These are phyloP conservation scores for Leccinellum luteum DNA, from an alignment of 768 basidiomycete species.

Conservation along the genomic window DNA sequence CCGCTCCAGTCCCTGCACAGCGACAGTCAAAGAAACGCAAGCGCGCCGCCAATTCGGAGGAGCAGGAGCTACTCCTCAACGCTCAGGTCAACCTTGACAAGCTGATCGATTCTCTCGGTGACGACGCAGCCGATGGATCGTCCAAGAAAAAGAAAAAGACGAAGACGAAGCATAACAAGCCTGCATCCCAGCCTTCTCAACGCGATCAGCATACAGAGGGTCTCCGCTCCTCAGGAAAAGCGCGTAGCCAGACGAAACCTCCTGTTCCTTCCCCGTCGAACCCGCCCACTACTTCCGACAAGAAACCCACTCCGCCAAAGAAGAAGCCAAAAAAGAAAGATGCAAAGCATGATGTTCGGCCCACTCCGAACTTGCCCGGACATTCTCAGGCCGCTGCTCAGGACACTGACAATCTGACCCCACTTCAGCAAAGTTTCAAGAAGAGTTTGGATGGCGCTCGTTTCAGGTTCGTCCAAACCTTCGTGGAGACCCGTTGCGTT, in stretches of 20 bases:
- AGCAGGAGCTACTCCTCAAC: conserved; percentile 34
- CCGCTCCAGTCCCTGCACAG: conserved; percentile 38
- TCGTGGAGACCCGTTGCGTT: neutral
- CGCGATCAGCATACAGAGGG: conserved; percentile 5
- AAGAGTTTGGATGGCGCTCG: conserved; percentile 81
- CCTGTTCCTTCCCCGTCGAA: conserved; percentile 7
- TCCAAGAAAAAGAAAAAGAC: conserved; percentile 19
- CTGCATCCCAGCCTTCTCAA: conserved; percentile 4
- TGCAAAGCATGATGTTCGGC: conserved; percentile 16
- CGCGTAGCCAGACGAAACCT: conserved; percentile 5
- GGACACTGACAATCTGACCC: conserved; percentile 47
- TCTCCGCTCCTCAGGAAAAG: neutral
- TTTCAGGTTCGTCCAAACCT: conserved; percentile 55
- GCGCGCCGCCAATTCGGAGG: conserved; percentile 42
- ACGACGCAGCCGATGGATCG: conserved; percentile 28
- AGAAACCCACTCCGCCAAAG: conserved; percentile 2
- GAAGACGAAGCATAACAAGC: conserved; percentile 4
- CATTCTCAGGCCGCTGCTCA: conserved; percentile 9
- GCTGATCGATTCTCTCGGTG: conserved; percentile 48
- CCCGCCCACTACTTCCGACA: conserved; percentile 8
- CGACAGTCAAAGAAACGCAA: conserved; percentile 46
- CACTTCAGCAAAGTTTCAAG: conserved; percentile 76
- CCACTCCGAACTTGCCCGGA: conserved; percentile 17
- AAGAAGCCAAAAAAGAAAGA: conserved; percentile 21
- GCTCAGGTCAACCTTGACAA: conserved; percentile 59